A percentile compares a stretch with the other conserved stretches of the same genome.
Evolutionary conservation across 2,329 filamentous ascomycete genomes (phyloP).

Genomic region (Drechslerella dactyloides): DNA sequence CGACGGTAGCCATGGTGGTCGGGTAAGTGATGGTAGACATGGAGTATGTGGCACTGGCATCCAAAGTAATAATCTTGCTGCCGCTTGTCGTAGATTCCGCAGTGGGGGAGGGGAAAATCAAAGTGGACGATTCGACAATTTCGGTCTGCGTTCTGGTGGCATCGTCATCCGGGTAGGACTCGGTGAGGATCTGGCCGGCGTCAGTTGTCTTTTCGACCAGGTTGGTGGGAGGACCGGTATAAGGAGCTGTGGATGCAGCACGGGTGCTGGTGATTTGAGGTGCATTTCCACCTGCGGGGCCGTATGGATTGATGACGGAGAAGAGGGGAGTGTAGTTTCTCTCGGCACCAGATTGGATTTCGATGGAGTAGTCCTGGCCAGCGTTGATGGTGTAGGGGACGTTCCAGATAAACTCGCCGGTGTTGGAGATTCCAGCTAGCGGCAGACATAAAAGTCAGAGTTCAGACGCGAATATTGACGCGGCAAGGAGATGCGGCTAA

Average conservation of each 20-base stretch:
- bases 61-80: slow-evolving; percentile 44
- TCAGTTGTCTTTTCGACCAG: slow-evolving; percentile 41
- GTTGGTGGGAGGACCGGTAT: slow-evolving; percentile 4
- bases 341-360: slow-evolving; percentile 51
- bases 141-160: slow-evolving; percentile 9
- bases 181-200: slow-evolving; percentile 26
- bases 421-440: slow-evolving; percentile 52
- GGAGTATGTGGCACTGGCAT: slow-evolving; percentile 25
- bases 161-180: slow-evolving; percentile 34
- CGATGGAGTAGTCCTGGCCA: slow-evolving; percentile 52
- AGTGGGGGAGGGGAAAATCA: slow-evolving; percentile 33
- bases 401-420: slow-evolving; percentile 53
- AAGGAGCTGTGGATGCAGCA: neutral
- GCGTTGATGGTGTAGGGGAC: slow-evolving; percentile 38
- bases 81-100: neutral
- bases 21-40: slow-evolving; percentile 25
- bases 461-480: neutral
- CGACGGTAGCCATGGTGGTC: slow-evolving; percentile 17
- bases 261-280: neutral
- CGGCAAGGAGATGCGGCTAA: neutral
- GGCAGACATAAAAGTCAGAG: slow-evolving; percentile 14
- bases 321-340: slow-evolving; percentile 54
- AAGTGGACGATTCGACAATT: slow-evolving; percentile 26
- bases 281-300: neutral
- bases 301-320: slow-evolving; percentile 40